Base-by-base conservation (phyloP, 2,329 filamentous ascomycete genomes). In the Arthroderma sp. region DNA sequence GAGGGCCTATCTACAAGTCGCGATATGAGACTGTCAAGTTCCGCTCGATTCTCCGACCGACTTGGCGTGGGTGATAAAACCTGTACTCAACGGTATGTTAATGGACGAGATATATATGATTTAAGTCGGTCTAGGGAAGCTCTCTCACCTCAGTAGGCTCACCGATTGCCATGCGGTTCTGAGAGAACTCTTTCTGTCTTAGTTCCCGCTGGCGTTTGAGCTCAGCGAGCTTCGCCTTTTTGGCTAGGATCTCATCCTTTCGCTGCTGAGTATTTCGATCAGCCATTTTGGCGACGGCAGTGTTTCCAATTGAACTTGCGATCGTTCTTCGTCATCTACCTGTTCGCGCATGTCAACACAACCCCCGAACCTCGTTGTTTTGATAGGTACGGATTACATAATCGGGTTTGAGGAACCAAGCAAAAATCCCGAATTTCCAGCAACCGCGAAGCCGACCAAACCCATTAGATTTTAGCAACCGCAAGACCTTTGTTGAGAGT, bases 211-310 rank as follows among this genome's bases (percentile, higher is more conserved):
- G 87, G 50, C 85, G 79, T 70, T 94, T 95, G 53, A 98, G 76
- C 74, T 96, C 91, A 41, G 85, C 88, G 57, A 98, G 85, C 73
- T 91, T 95, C 51, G 88, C 89, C 72, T 85, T 89, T 71, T 98
- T 98, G 55, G 87, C 88, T 56, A 91, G 72, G 55, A 98, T 94
- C 72, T 98, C 91, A 72, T 94, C 87, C 71, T 86, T 83, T 57
- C 88, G 83, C 73, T 88, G 71, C 62, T 79, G 81, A 68, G 63
- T 61, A 29, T 55, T 55, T 40, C 58, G 57, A 57, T 61, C 62
- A 46, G 33, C 30, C 32, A 39, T 43, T 29, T 42, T 30, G 22
- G 44, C 39, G 10, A 61, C 32, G 9, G 11, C 11, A 9, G 11
- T 8, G 2, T 34, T 34, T 11, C 32, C 32, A 34, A 34, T 34